phyloP scores from a whole-genome alignment of 768 basidiomycete genomes.

The Trametes cubensis region DNA sequence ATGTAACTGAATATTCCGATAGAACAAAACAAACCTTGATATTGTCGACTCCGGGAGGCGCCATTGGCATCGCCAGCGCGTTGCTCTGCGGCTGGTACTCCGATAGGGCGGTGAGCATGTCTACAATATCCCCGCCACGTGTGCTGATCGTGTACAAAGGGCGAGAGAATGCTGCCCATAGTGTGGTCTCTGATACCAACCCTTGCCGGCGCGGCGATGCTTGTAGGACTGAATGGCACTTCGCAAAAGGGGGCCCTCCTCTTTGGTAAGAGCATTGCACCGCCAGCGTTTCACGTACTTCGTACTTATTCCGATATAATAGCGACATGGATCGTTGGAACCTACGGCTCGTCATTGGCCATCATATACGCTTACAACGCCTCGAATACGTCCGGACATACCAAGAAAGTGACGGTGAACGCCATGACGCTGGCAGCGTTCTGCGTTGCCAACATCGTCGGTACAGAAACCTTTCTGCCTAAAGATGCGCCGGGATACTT shows the following conservation, averaged over 20 bases:
- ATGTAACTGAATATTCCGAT: not conserved
- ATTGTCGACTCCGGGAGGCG: slow-evolving; percentile 58
- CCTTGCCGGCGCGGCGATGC: slow-evolving; percentile 50
- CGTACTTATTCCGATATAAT: not conserved
- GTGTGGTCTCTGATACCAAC: slow-evolving; percentile 60
- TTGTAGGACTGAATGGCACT: slow-evolving; percentile 53
- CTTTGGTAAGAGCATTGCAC: slow-evolving; percentile 46
- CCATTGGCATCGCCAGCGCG: slow-evolving; percentile 49
- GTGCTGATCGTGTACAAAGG: slow-evolving; percentile 34
- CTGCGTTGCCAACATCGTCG: slow-evolving; percentile 62
- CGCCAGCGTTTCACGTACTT: not conserved
- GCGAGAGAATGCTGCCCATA: slow-evolving; percentile 64
- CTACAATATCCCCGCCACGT: not conserved
- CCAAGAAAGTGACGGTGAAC: slow-evolving; percentile 69
- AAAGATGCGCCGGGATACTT: slow-evolving; percentile 64
- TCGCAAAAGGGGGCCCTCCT: slow-evolving; percentile 54
- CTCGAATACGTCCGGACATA: slow-evolving; percentile 64
- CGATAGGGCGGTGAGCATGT: slow-evolving; percentile 52
- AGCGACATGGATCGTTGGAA: slow-evolving; percentile 56
- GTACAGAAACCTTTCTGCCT: slow-evolving; percentile 64
- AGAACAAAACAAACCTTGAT: slow-evolving; percentile 66
- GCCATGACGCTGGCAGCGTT: slow-evolving; percentile 61
- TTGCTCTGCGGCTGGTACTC: slow-evolving; percentile 65
- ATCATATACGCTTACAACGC: slow-evolving; percentile 70
- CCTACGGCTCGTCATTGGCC: slow-evolving; percentile 61